Conservation (phyloP, 768 basidiomycete genomes). For the Nevesoporus exiguus region DNA sequence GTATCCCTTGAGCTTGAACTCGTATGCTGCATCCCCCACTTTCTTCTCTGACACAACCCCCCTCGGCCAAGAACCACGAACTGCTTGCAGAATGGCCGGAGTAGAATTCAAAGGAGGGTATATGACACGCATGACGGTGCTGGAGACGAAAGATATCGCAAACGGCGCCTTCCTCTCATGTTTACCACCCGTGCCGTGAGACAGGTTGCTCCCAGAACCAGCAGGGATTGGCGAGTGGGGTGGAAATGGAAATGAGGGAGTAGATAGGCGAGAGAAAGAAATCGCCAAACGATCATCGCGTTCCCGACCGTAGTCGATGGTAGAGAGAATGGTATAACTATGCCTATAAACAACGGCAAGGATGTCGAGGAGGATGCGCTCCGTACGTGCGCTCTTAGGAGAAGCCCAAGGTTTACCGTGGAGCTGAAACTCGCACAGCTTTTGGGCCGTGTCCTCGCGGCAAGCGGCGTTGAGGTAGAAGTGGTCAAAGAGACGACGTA, state of each 20-base stretch:
- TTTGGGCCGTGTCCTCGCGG: conserved; percentile 54
- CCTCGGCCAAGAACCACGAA: conserved; percentile 74
- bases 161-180: conserved; percentile 48
- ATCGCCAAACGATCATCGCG: conserved; percentile 68
- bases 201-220: conserved; percentile 36
- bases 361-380: conserved; percentile 68
- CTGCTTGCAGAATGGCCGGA: conserved; percentile 77
- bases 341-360: conserved; percentile 58
- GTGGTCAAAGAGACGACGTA: conserved; percentile 55
- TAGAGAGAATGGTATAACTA: conserved; percentile 63
- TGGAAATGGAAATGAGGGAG: conserved; percentile 34
- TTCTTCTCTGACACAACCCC: conserved; percentile 79
- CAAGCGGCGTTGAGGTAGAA: conserved; percentile 41
- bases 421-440: conserved; percentile 63
- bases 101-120: conserved; percentile 73
- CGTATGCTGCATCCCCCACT: conserved; percentile 64
- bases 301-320: conserved; percentile 75
- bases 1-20: conserved; percentile 81
- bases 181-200: conserved; percentile 35
- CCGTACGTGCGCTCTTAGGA: conserved; percentile 60
- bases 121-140: conserved; percentile 67
- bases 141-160: conserved; percentile 69
- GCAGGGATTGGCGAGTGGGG: conserved; percentile 39
- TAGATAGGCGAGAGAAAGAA: conserved; percentile 57
- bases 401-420: conserved; percentile 72